A percentile compares a stretch with the other conserved stretches of the same genome.
These are phyloP conservation scores for Leucocoprinus birnbaumii DNA, from an alignment of 768 basidiomycete genomes.

Conservation along the genomic window DNA sequence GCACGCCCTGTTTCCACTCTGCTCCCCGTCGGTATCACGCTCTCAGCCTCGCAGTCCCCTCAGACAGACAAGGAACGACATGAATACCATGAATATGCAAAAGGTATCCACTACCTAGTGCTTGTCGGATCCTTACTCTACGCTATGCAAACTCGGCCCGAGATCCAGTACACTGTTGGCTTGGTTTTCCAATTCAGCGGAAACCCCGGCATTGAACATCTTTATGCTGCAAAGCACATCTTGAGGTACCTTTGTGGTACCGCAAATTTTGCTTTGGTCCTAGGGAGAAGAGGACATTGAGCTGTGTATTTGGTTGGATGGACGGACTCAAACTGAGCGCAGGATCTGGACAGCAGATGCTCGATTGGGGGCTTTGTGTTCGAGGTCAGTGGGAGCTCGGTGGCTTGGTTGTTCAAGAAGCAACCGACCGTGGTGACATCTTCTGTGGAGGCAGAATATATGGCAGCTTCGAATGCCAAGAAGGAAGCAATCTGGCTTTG, in stretches of 20 bases:
- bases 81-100: not conserved
- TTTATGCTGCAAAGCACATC: conserved; percentile 11
- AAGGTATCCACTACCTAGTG: conserved; percentile 1
- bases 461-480: not conserved
- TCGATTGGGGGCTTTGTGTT: conserved; percentile 31
- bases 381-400: not conserved
- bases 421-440: not conserved
- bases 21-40: not conserved
- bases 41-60: not conserved
- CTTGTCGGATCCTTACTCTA: conserved; percentile 5
- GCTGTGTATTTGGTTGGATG: conserved; percentile 7
- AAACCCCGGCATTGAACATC: conserved; percentile 13
- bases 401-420: not conserved
- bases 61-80: not conserved
- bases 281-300: not conserved
- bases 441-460: not conserved
- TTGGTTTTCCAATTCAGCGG: conserved; percentile 13
- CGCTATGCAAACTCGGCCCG: conserved; percentile 6
- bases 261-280: not conserved
- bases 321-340: conserved; percentile 14
- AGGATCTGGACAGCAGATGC: conserved; percentile 16
- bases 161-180: conserved; percentile 1
- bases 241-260: conserved; percentile 19
- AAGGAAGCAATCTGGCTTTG: not conserved
- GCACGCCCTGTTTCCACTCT: conserved; percentile 20